Evolutionary conservation across 2,329 filamentous ascomycete species (phyloP).

Genomic region (Colletotrichum cereale): DNA sequence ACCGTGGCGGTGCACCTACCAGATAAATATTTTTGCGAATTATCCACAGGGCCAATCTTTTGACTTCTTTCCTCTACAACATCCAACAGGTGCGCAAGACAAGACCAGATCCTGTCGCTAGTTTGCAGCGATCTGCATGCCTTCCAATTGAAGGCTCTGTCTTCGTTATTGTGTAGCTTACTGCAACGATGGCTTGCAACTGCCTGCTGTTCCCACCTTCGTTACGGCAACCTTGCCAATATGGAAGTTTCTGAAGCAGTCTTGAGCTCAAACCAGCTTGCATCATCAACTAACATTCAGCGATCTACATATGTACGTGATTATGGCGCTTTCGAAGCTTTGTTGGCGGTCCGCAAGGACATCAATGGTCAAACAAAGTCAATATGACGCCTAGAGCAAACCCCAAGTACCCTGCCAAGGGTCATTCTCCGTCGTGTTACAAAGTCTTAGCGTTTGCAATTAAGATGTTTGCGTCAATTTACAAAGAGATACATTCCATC

Average conservation of each 20-base stretch:
- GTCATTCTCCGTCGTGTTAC: conserved; percentile 94
- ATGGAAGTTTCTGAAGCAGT: not conserved
- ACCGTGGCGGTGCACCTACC: conserved; percentile 25
- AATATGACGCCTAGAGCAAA: conserved; percentile 87
- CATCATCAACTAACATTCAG: not conserved
- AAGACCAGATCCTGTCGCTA: not conserved
- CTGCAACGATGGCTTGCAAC: not conserved
- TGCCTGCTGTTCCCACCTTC: not conserved
- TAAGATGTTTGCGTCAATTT: conserved; percentile 89
- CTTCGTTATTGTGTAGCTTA: not conserved
- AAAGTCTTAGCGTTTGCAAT: conserved; percentile 81
- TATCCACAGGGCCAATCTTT: conserved; percentile 3
- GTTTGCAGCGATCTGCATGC: not conserved
- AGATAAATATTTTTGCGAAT: conserved; percentile 32
- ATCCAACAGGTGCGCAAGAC: not conserved
- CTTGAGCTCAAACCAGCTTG: not conserved
- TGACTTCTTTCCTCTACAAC: not conserved
- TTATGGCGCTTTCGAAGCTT: conserved; percentile 92
- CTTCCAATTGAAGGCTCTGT: not conserved
- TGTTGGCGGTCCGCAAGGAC: conserved; percentile 39
- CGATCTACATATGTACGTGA: not conserved
- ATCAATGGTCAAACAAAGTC: conserved; percentile 77
- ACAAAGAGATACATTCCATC: conserved; percentile 76
- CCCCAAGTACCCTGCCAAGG: conserved; percentile 86
- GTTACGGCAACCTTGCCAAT: not conserved